These are phyloP conservation scores for Saturnispora hagleri DNA, from an alignment of 805 yeast species.

Conservation along the genomic window DNA sequence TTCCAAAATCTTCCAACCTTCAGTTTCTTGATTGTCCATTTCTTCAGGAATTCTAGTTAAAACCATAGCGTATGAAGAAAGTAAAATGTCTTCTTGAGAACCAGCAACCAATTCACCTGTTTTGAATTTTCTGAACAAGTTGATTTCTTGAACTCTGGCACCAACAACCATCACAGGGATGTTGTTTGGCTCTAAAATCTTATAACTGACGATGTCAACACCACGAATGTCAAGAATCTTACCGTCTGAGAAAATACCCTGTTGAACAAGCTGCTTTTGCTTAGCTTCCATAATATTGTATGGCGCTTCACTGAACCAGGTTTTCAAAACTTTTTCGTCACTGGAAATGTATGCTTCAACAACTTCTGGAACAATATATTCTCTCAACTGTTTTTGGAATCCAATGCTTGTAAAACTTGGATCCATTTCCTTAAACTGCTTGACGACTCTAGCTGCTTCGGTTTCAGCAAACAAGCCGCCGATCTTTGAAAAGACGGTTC, in stretches of 20 bases:
- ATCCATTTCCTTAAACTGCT: constrained; percentile 80
- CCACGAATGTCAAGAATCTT: constrained; percentile 90
- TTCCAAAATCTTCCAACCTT: constrained; percentile 95
- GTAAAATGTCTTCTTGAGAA: constrained; percentile 82
- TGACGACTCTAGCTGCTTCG: constrained; percentile 87
- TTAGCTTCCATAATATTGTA: constrained; percentile 89
- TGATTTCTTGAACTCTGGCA: constrained; percentile 95
- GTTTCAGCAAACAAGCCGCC: constrained; percentile 93
- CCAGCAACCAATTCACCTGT: constrained; percentile 96
- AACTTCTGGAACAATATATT: constrained; percentile 89
- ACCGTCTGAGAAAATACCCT: constrained; percentile 86
- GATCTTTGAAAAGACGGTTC: constrained; percentile 72
- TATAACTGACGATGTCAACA: constrained; percentile 83
- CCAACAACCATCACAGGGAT: constrained; percentile 88
- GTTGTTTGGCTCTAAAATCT: constrained; percentile 81
- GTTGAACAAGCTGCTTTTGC: constrained; percentile 85
- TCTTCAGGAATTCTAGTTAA: constrained; percentile 89
- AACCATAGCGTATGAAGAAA: constrained; percentile 95
- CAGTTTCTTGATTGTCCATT: constrained; percentile 81
- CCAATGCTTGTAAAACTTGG: constrained; percentile 74
- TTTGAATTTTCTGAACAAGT: constrained; percentile 77
- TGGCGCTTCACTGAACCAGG: constrained; percentile 96
- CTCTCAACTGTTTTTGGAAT: constrained; percentile 77
- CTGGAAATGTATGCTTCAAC: constrained; percentile 92
- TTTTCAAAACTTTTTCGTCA: constrained; percentile 70